A percentile compares a stretch with the other conserved stretches of the same genome.
Conservation (phyloP, 768 basidiomycete species). For the Boletellus emodensis region DNA sequence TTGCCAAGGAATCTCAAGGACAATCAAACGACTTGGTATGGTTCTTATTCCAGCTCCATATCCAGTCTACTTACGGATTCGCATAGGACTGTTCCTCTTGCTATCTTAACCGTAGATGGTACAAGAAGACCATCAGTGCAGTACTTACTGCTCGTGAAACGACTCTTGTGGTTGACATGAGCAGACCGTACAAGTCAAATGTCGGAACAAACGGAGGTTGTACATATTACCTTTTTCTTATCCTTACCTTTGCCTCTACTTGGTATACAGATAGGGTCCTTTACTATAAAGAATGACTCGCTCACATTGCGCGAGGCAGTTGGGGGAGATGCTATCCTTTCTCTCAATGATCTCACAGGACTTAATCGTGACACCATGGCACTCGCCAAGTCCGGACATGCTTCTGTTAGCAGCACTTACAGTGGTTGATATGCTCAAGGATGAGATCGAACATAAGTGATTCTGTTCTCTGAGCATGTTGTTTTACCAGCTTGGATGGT, state of each 20-base stretch:
- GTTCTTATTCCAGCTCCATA: background rate
- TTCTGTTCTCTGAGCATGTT: background rate
- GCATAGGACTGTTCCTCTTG: conserved; percentile 56
- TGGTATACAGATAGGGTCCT: conserved; percentile 65
- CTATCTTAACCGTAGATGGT: conserved; percentile 58
- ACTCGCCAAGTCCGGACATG: conserved; percentile 76
- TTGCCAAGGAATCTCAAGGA: conserved; percentile 73
- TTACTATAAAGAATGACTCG: conserved; percentile 77
- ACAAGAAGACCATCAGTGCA: conserved; percentile 54
- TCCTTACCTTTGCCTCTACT: background rate
- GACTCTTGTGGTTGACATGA: conserved; percentile 67
- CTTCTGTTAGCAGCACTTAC: conserved; percentile 73
- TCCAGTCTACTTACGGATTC: background rate
- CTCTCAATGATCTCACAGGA: conserved; percentile 84
- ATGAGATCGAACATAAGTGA: conserved; percentile 73
- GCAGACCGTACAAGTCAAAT: conserved; percentile 84
- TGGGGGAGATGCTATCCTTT: conserved; percentile 60
- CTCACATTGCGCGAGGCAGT: conserved; percentile 79
- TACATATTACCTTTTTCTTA: conserved; percentile 36
- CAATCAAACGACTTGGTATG: conserved; percentile 83
- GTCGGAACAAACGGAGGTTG: conserved; percentile 87
- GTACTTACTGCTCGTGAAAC: conserved; percentile 69
- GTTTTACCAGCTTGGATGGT: background rate
- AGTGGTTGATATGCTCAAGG: conserved; percentile 61
- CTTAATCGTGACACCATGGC: conserved; percentile 80